These are phyloP conservation scores for Filosporella fistucella DNA, from an alignment of 495 filamentous ascomycete genomes.

Conservation along the genomic window DNA sequence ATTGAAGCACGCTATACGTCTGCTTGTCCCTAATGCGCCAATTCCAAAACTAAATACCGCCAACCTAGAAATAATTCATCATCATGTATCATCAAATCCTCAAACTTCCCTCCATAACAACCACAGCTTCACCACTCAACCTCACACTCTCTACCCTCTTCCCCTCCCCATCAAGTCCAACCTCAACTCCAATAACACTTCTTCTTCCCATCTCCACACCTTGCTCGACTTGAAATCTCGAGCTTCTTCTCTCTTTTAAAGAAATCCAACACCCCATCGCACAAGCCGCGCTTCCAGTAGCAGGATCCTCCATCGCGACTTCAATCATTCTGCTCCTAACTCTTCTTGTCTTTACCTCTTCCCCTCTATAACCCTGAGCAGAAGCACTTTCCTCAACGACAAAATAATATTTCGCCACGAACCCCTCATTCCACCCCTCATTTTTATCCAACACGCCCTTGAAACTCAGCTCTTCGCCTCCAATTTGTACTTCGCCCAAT, in stretches of 20 bases:
- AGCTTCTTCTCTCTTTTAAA: slow-evolving; percentile 11
- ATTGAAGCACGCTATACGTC: too few species aligned
- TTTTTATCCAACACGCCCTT: slow-evolving; percentile 23
- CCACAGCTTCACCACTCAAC: slow-evolving; percentile 51
- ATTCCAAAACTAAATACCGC: too few species aligned
- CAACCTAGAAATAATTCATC: too few species aligned
- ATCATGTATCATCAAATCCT: slow-evolving; percentile 10
- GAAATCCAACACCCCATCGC: slow-evolving; percentile 53
- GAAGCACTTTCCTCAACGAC: too few species aligned
- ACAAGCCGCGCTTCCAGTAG: slow-evolving; percentile 61
- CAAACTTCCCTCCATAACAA: slow-evolving; percentile 51
- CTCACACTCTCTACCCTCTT: slow-evolving; percentile 39
- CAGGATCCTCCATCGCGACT: slow-evolving; percentile 60
- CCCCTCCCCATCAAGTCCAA: slow-evolving; percentile 25
- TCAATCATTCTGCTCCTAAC: slow-evolving; percentile 47
- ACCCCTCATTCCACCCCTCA: slow-evolving; percentile 50
- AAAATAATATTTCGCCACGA: slow-evolving; percentile 54
- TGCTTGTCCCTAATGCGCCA: too few species aligned
- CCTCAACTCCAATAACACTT: slow-evolving; percentile 48
- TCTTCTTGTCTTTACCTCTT: slow-evolving; percentile 24
- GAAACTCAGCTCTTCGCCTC: background rate
- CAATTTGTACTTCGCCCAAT: slow-evolving; percentile 23
- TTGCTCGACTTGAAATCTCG: slow-evolving; percentile 55
- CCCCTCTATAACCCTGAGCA: slow-evolving; percentile 14
- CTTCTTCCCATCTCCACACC: slow-evolving; percentile 75